Percentiles rank a stretch among this genome's conserved stretches.
Conservation (phyloP, 2,329 filamentous ascomycete species). For the Delphinella strobiligena region DNA sequence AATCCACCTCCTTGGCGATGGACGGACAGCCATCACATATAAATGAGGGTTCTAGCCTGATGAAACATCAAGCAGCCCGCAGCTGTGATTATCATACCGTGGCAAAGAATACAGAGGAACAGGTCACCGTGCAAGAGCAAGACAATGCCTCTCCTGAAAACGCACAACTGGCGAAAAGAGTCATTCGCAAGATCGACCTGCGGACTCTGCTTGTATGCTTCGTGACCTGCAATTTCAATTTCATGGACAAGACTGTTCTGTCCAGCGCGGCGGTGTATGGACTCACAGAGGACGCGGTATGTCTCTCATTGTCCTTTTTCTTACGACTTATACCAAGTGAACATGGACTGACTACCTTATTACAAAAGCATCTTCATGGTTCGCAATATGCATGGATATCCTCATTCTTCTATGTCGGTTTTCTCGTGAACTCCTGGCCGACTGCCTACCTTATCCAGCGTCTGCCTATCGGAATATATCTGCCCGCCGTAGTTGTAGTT, state of each 20-base stretch:
- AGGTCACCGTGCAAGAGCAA: background rate
- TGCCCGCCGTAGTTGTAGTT: constrained; percentile 20
- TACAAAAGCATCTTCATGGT: constrained; percentile 8
- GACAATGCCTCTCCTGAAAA: background rate
- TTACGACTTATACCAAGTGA: too few relatives aligned
- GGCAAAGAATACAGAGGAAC: background rate
- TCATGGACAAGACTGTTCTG: constrained; percentile 14
- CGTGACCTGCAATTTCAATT: constrained; percentile 13
- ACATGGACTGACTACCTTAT: background rate
- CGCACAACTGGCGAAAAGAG: background rate
- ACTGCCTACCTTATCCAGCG: constrained; percentile 12
- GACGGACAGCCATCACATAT: too few relatives aligned
- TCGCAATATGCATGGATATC: constrained; percentile 12
- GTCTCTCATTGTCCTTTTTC: background rate
- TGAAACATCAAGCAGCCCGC: too few relatives aligned
- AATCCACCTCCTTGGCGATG: too few relatives aligned
- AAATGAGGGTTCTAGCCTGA: too few relatives aligned
- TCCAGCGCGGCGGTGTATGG: constrained; percentile 12
- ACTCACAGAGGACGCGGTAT: constrained; percentile 3
- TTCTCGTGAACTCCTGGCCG: constrained; percentile 12
- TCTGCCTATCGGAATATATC: constrained; percentile 15
- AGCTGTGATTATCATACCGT: too few relatives aligned
- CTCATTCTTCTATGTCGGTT: constrained; percentile 13
- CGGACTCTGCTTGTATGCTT: constrained; percentile 11
- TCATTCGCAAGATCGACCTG: constrained; percentile 10